Conservation (phyloP, 2,329 filamentous ascomycete species). For the Aspergillus hiratsukae region DNA sequence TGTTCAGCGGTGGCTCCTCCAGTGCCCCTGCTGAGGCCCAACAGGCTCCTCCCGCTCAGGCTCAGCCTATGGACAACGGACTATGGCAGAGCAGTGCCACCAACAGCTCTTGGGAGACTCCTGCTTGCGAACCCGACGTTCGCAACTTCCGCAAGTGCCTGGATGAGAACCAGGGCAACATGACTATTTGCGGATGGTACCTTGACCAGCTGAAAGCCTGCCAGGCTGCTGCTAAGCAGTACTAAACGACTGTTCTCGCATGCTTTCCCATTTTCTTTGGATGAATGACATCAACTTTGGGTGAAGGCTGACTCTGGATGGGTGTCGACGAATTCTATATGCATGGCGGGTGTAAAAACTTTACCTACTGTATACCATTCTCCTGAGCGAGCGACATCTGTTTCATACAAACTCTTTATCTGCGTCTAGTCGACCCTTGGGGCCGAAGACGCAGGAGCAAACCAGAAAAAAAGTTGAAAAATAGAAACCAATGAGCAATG, state of each 20-base stretch:
- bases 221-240: constrained; percentile 69
- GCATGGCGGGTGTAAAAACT: constrained; percentile 18
- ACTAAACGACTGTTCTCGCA: constrained; percentile 46
- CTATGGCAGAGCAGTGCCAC: constrained; percentile 47
- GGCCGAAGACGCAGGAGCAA: neutral
- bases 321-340: constrained; percentile 11
- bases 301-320: neutral
- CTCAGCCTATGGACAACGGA: constrained; percentile 47
- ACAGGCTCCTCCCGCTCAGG: constrained; percentile 50
- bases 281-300: neutral
- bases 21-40: constrained; percentile 51
- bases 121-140: constrained; percentile 74
- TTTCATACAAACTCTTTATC: constrained; percentile 4
- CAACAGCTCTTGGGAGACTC: constrained; percentile 42
- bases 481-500: constrained; percentile 3
- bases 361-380: constrained; percentile 14
- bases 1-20: constrained; percentile 72
- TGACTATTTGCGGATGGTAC: constrained; percentile 98
- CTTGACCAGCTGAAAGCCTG: constrained; percentile 93
- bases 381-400: constrained; percentile 1
- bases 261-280: constrained; percentile 3
- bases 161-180: constrained; percentile 88
- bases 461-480: constrained; percentile 6
- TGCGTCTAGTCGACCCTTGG: constrained; percentile 1
- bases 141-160: constrained; percentile 90